Percentiles rank a stretch among this genome's conserved stretches.
Conservation (phyloP, 495 filamentous ascomycete species). For the Daldinia bambusicola region DNA sequence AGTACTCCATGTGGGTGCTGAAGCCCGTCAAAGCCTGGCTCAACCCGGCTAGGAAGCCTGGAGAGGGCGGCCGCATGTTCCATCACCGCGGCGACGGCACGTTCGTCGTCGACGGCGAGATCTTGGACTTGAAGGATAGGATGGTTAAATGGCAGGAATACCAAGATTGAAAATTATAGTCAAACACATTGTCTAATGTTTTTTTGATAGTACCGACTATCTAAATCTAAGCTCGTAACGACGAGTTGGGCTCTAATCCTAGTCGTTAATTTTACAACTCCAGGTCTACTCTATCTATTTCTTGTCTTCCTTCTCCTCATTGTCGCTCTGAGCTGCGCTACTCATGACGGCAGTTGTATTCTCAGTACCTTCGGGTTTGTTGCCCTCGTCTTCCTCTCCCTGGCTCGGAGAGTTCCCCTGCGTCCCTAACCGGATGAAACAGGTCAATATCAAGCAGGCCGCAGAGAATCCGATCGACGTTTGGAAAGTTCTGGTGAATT, state of each 20-base stretch:
- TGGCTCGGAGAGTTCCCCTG: conserved; percentile 52
- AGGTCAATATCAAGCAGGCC: conserved; percentile 52
- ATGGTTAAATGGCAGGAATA: conserved; percentile 55
- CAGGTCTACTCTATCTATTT: conserved; percentile 3
- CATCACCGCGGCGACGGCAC: conserved; percentile 54
- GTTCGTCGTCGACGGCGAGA: conserved; percentile 52
- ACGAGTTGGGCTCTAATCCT: conserved; percentile 13
- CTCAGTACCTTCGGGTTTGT: conserved; percentile 19
- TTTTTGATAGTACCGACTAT: conserved; percentile 35
- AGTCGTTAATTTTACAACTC: neutral
- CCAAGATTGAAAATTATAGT: conserved; percentile 46
- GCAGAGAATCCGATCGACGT: conserved; percentile 66
- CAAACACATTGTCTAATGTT: conserved; percentile 18
- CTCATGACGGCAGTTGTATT: conserved; percentile 11
- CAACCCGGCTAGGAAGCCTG: conserved; percentile 44
- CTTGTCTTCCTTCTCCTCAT: conserved; percentile 15
- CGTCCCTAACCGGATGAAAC: conserved; percentile 57
- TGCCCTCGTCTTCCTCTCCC: conserved; percentile 23
- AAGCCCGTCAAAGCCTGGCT: conserved; percentile 51
- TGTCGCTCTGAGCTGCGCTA: conserved; percentile 17
- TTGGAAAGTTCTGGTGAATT: conserved; percentile 62
- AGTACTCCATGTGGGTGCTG: conserved; percentile 54
- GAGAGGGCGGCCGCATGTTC: conserved; percentile 52
- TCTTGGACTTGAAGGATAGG: conserved; percentile 49
- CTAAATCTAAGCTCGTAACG: conserved; percentile 32